Base-by-base conservation (phyloP, 2,329 filamentous ascomycete species). In the Fusarium tjaetaba region DNA sequence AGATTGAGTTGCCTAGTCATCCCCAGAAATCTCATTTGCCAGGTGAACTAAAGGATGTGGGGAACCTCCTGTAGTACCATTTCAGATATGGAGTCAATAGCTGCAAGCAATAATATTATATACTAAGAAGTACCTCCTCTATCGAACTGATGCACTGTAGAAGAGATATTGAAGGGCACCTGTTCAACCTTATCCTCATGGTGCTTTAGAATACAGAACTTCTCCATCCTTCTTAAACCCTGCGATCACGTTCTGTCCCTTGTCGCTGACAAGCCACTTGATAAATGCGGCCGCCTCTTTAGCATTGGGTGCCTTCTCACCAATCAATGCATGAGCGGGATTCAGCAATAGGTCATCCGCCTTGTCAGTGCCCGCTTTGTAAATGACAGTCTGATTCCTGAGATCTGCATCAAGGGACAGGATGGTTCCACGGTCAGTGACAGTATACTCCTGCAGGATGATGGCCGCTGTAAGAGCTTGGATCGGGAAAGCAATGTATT, bases 351-450 rank as follows among this genome's bases (percentile, higher is more conserved):
- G 80, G 68, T 85, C 83, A 9, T 78, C 73, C 6, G 78, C 77
- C 2, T 80, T 70, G 61, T 85, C 81, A 5, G 77, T 79, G 5
- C 80, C 80, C 4, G 80, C 76, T 63, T 80, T 83, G 73, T 82
- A 85, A 53, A 85, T 77, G 10, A 74, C 74, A 4, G 82, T 79
- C 48, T 81, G 67, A 41, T 82, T 79, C 9, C 79, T 75, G 15
- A 85, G 65, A 4, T 75, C 74, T 13, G 70, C 43, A 14, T 80
- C 73, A 13, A 86, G 72, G 7, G 84, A 84, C 6, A 86, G 75
- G 36, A 82, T 84, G 1, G 86, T 87, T 2, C 85, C 85, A 7
- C 81, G 77, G 62, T 87, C 85, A 2, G 84, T 86, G 55, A 87
- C 77, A 0, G 85, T 87, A 70, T 87, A 86, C 65, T 87, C 85